These are phyloP conservation scores for Cladosporium sp. DNA, from an alignment of 2,329 filamentous ascomycete genomes.

Conservation along the genomic window DNA sequence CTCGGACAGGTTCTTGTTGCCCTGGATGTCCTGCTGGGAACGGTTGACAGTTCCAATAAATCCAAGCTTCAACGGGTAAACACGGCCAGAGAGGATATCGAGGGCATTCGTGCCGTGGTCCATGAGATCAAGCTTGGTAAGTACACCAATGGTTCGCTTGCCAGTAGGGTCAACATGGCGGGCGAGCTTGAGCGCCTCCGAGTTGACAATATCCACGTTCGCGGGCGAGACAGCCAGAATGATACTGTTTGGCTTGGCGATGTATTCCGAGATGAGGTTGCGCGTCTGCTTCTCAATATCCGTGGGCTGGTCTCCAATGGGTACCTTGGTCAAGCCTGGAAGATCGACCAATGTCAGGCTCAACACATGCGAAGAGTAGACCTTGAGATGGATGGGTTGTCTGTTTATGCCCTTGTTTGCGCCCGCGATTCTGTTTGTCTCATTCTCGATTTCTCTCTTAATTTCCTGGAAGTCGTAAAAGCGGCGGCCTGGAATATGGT, in stretches of 20 bases:
- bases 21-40: slow-evolving; percentile 96
- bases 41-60: slow-evolving; percentile 98
- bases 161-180: slow-evolving; percentile 95
- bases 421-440: slow-evolving; percentile 89
- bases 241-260: slow-evolving; percentile 98
- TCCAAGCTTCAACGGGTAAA: slow-evolving; percentile 93
- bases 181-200: slow-evolving; percentile 91
- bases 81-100: slow-evolving; percentile 93
- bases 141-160: slow-evolving; percentile 88
- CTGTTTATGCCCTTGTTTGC: slow-evolving; percentile 98
- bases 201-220: slow-evolving; percentile 98
- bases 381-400: slow-evolving; percentile 96
- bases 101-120: slow-evolving; percentile 97
- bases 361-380: slow-evolving; percentile 94
- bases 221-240: slow-evolving; percentile 93
- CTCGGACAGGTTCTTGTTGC: slow-evolving; percentile 89
- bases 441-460: slow-evolving; percentile 93
- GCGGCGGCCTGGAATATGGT: slow-evolving; percentile 83
- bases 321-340: slow-evolving; percentile 92
- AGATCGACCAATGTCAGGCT: slow-evolving; percentile 95
- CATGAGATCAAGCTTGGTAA: slow-evolving; percentile 97
- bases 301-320: slow-evolving; percentile 92
- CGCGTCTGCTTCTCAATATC: slow-evolving; percentile 99
- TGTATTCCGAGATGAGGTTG: slow-evolving; percentile 95
- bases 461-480: slow-evolving; percentile 92